These are phyloP conservation scores for Juglanconis juglandina DNA, from an alignment of 2,329 filamentous ascomycete genomes.

Conservation along the genomic window DNA sequence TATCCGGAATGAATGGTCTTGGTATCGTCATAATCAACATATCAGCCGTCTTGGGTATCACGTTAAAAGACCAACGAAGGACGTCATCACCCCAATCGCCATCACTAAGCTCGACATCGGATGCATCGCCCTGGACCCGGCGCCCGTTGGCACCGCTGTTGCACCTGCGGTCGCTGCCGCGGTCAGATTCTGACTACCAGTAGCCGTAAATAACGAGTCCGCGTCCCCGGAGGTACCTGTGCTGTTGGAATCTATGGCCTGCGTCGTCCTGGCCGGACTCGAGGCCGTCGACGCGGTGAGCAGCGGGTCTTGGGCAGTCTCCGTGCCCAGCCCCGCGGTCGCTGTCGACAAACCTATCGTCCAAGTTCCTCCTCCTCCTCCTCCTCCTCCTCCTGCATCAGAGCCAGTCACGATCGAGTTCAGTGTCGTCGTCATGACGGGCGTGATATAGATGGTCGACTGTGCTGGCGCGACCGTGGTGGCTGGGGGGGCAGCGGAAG, in stretches of 20 bases:
- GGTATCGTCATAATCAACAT: neutral
- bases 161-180: neutral
- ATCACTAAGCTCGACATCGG: neutral
- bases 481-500: neutral
- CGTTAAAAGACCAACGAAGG: neutral
- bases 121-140: neutral
- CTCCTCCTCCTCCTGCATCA: neutral
- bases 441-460: constrained; percentile 4
- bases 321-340: neutral
- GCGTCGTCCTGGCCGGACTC: neutral
- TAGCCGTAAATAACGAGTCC: neutral
- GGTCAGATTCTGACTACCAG: neutral
- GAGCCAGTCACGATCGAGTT: neutral
- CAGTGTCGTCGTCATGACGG: constrained; percentile 5
- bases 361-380: neutral
- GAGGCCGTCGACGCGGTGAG: neutral
- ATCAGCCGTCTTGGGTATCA: neutral
- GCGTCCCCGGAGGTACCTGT: neutral
- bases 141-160: neutral
- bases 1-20: neutral
- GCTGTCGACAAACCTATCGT: neutral
- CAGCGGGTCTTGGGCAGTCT: neutral
- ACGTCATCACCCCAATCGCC: neutral
- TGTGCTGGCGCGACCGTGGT: neutral
- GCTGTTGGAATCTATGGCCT: neutral